A percentile compares a stretch with the other conserved stretches of the same genome.
phyloP scores from a whole-genome alignment of 192 early-diverging fungal species.

The Mortierella antarctica region DNA sequence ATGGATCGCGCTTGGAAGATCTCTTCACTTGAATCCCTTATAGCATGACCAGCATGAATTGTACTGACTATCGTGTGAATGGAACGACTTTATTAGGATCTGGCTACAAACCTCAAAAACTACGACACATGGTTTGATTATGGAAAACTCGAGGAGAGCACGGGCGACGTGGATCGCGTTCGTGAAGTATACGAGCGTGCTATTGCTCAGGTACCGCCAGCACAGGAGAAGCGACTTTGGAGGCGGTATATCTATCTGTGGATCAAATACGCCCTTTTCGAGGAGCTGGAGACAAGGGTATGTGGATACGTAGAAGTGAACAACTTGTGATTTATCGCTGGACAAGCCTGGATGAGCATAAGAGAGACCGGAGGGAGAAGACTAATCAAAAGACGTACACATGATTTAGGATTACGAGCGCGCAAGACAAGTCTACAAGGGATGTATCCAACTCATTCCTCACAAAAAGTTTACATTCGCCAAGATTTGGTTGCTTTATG shows the following conservation, averaged over 20 bases:
- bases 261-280: constrained; percentile 97
- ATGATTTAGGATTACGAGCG: constrained; percentile 75
- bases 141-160: constrained; percentile 85
- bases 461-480: constrained; percentile 97
- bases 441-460: constrained; percentile 87
- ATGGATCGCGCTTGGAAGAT: background rate
- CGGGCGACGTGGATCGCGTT: constrained; percentile 76
- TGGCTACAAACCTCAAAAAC: constrained; percentile 82
- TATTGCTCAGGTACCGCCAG: constrained; percentile 86
- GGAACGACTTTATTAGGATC: constrained; percentile 32
- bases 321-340: too few relatives aligned
- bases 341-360: too few relatives aligned
- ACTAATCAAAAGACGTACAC: background rate
- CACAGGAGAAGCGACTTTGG: constrained; percentile 94
- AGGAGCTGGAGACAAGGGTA: constrained; percentile 86
- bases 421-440: constrained; percentile 84
- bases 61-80: constrained; percentile 5
- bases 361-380: background rate
- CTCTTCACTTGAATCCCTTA: background rate
- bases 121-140: constrained; percentile 99
- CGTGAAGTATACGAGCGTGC: constrained; percentile 97
- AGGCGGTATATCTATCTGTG: constrained; percentile 98
- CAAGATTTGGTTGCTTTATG: constrained; percentile 96
- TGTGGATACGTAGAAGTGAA: background rate
- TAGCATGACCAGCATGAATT: background rate